A percentile compares a stretch with the other conserved stretches of the same genome.
phyloP scores from a whole-genome alignment of 192 early-diverging fungal species.

The Podila verticillata region DNA sequence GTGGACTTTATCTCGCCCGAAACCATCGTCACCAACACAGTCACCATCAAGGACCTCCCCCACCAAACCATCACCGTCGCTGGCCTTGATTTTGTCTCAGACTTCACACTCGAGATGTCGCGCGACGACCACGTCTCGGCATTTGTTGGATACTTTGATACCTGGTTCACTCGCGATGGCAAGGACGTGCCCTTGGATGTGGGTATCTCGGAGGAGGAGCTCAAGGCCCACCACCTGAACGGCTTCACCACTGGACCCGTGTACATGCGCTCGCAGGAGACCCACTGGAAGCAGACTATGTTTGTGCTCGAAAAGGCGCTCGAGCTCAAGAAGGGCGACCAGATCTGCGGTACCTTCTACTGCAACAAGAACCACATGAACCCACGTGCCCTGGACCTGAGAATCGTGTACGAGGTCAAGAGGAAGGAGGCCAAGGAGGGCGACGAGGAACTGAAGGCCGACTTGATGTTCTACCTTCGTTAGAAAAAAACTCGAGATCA shows the following conservation, averaged over 20 bases:
- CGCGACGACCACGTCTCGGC: constrained; percentile 92
- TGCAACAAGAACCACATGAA: constrained; percentile 34
- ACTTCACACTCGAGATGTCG: constrained; percentile 81
- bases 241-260: constrained; percentile 72
- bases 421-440: background rate
- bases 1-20: constrained; percentile 95
- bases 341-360: constrained; percentile 45
- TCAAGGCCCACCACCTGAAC: constrained; percentile 36
- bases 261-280: constrained; percentile 82
- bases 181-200: constrained; percentile 76
- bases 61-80: constrained; percentile 89
- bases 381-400: constrained; percentile 43
- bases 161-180: constrained; percentile 92
- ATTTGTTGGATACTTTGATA: constrained; percentile 98
- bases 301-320: constrained; percentile 89
- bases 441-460: constrained; percentile 26
- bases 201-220: constrained; percentile 36
- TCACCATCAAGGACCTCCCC: constrained; percentile 77
- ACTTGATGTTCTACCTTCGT: constrained; percentile 39
- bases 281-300: constrained; percentile 99
- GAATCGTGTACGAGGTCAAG: constrained; percentile 45
- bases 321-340: constrained; percentile 60
- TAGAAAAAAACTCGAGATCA: too few relatives aligned
- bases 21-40: constrained; percentile 81
- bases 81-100: constrained; percentile 84